phyloP scores from a whole-genome alignment of 2,329 filamentous ascomycete genomes.

The Rhexocercosporidium sp. region DNA sequence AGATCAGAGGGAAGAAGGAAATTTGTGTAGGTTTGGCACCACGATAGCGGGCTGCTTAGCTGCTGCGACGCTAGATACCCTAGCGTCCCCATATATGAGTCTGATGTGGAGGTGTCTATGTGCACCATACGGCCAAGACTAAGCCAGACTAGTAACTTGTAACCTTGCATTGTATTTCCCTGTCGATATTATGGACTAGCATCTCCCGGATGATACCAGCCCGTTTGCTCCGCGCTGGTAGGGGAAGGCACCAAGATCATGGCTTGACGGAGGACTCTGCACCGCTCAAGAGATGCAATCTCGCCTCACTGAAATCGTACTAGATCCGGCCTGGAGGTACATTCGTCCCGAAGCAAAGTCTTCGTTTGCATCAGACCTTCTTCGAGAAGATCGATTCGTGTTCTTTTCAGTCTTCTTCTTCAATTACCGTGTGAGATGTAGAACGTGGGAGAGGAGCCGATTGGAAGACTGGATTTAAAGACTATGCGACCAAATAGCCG shows the following conservation, averaged over 20 bases:
- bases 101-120: slow-evolving; percentile 2
- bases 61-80: not conserved
- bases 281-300: not conserved
- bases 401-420: not conserved
- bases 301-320: not conserved
- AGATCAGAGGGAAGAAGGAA: not conserved
- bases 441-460: slow-evolving; percentile 14
- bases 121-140: slow-evolving; percentile 10
- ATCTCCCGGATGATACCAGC: slow-evolving; percentile 17
- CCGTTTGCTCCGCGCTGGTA: slow-evolving; percentile 22
- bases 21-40: not conserved
- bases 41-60: not conserved
- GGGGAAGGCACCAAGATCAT: slow-evolving; percentile 4
- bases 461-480: slow-evolving; percentile 8
- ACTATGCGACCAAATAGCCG: slow-evolving; percentile 13
- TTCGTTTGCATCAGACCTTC: not conserved
- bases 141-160: slow-evolving; percentile 10
- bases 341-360: not conserved
- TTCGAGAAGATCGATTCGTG: slow-evolving; percentile 3
- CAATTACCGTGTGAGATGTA: slow-evolving; percentile 7
- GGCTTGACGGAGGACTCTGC: not conserved
- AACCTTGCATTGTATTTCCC: not conserved
- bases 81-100: not conserved
- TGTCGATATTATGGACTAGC: slow-evolving; percentile 2
- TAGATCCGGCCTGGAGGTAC: not conserved